Conservation (phyloP, 306 rosid genomes). For the Ceratonia siliqua region DNA sequence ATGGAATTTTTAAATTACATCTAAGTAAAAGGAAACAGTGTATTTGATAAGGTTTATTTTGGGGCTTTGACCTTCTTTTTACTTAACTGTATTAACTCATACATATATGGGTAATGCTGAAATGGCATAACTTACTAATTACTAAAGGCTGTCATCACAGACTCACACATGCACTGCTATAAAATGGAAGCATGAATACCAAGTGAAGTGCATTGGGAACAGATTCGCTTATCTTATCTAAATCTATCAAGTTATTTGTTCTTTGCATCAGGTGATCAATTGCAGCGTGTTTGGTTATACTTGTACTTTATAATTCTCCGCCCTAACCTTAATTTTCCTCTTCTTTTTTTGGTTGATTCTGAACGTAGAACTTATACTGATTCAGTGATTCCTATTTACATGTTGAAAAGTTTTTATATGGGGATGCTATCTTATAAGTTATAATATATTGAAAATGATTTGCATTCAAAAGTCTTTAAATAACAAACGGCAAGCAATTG, state of each 20-base stretch:
- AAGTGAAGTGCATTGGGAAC: not conserved
- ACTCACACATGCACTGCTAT: not conserved
- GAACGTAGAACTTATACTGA: not conserved
- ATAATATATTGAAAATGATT: too few species aligned
- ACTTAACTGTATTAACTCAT: not conserved
- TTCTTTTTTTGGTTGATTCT: not conserved
- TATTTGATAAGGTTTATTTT: constrained; percentile 1
- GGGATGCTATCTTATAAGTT: not conserved
- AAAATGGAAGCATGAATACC: not conserved
- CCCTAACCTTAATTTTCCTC: not conserved
- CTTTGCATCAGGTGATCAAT: not conserved
- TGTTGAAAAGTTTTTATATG: not conserved
- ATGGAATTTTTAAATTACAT: not conserved
- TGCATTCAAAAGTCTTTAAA: not conserved
- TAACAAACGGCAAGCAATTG: not conserved
- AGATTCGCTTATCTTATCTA: not conserved
- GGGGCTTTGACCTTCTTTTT: constrained; percentile 2
- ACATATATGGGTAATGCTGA: not conserved
- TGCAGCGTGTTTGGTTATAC: not conserved
- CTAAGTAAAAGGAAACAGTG: not conserved
- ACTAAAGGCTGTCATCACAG: not conserved
- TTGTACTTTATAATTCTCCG: not conserved
- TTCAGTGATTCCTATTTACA: constrained; percentile 2
- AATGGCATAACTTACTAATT: not conserved
- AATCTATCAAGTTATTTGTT: not conserved